These are phyloP conservation scores for Calophaca sinica DNA, from an alignment of 306 rosid genomes.

Conservation along the genomic window DNA sequence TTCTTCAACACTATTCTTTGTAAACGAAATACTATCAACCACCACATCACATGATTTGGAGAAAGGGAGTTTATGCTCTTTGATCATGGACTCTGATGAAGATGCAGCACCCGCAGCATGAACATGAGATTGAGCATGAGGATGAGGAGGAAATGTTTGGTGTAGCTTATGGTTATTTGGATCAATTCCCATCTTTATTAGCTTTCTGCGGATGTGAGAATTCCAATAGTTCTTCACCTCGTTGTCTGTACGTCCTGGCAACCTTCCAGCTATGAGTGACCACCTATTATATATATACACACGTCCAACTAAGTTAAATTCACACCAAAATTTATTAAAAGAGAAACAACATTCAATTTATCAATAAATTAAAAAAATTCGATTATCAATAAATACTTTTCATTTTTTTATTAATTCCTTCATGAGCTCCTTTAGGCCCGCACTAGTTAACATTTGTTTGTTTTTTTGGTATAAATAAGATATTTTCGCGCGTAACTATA, in stretches of 20 bases:
- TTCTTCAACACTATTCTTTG: conserved; percentile 36
- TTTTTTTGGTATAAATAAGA: no score
- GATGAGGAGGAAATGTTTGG: conserved; percentile 26
- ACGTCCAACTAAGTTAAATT: no score
- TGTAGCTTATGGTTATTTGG: conserved; percentile 63
- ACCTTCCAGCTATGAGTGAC: conserved; percentile 75
- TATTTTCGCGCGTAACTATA: no score
- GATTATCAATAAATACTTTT: no score
- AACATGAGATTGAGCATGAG: no score
- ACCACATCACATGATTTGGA: conserved; percentile 38
- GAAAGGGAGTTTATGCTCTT: conserved; percentile 1
- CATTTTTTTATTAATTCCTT: no score
- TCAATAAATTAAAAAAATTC: no score
- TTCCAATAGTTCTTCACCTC: conserved; percentile 76
- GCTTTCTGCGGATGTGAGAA: conserved; percentile 66
- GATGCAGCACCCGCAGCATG: conserved; percentile 8
- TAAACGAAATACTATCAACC: conserved; percentile 41
- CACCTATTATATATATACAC: conserved; percentile 49
- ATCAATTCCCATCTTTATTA: conserved; percentile 63
- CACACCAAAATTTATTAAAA: no score
- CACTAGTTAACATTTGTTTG: no score
- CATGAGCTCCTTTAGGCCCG: no score
- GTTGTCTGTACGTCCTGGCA: conserved; percentile 69
- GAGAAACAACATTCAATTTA: no score
- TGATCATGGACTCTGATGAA: conserved; percentile 45